Base-by-base conservation (phyloP, 257 asterid species). In the Nicotiana sylvestris region DNA sequence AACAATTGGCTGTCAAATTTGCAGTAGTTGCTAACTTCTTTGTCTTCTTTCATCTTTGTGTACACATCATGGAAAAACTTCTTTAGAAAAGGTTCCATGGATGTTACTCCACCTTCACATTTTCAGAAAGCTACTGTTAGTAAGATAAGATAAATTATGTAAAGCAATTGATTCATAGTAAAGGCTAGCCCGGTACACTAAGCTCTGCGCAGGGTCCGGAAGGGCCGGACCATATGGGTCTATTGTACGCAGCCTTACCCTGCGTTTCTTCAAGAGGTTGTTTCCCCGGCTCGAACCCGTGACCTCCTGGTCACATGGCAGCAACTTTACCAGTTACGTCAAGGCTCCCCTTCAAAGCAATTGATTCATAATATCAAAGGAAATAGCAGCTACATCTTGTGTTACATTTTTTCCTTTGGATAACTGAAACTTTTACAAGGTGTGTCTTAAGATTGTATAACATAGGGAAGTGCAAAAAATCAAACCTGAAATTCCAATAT, bases 401-500 rank as follows among this genome's bases (percentile, higher is more conserved):
- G 9, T 39, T 7, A 0, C 1, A 0, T 6, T 39, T 39, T 7
- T 39, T 39, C 62, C 3, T 57, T 57, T 57, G 25, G 25, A 6
- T 2, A 57, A 2, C 17, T 68, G 76, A 33, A 37, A 68, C 32
- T 21, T 37, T 37, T 68, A 68, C 17, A 17, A 68, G 30, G 7
- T 18, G 7, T 18, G 29, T 33, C 10, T 2, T 66, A 68, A 39
- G 16, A 37, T 37, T 35, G 9, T 37, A 35, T 68, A 68, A 18
- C 37, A 27, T 4, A 64, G 30, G 30, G 4, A 46, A 53, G 9
- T 39, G 78, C 6, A 72, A 18, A 21, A 18, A 68, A 60, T 8
- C 4, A 70, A 81, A 93, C 98, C 98, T 86, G 98, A 93, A 81
- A 95, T 89, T 86, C 98, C 98, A 55, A 93, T 90, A 81, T 94